Conservation (phyloP, 2,329 filamentous ascomycete species). For the Zymoseptoria crescenta region DNA sequence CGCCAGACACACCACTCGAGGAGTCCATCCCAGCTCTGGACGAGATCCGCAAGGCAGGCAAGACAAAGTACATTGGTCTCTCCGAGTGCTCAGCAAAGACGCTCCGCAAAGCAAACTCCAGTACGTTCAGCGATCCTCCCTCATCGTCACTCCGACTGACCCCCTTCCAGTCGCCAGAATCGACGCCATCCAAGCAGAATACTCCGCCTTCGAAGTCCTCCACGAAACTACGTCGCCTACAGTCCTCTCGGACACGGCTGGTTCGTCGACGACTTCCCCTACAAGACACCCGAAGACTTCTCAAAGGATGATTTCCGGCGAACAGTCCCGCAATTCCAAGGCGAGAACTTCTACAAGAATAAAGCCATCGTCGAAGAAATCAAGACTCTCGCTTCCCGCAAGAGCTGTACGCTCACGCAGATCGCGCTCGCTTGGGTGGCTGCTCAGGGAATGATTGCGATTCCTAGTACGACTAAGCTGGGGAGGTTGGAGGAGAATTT, state of each 20-base stretch:
- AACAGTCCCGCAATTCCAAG: constrained; percentile 22
- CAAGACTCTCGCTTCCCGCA: constrained; percentile 15
- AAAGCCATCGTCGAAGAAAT: constrained; percentile 22
- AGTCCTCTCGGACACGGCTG: constrained; percentile 36
- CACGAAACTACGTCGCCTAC: constrained; percentile 39
- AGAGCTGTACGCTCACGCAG: constrained; percentile 18
- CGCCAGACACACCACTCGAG: no score
- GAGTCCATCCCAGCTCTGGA: no score
- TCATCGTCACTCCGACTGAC: not conserved
- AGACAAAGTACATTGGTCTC: no score
- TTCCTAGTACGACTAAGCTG: no score
- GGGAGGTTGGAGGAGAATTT: no score
- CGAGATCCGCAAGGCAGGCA: no score
- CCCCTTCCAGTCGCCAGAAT: constrained; percentile 37
- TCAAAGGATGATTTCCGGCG: constrained; percentile 25
- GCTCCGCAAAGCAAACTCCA: no score
- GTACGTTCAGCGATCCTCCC: constrained; percentile 9
- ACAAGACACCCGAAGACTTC: constrained; percentile 31
- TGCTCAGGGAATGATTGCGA: constrained; percentile 20
- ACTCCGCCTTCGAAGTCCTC: constrained; percentile 40
- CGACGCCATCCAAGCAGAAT: constrained; percentile 45
- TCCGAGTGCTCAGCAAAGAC: no score
- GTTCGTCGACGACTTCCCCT: constrained; percentile 34
- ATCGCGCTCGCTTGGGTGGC: constrained; percentile 22
- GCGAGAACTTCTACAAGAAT: constrained; percentile 25